Evolutionary conservation across 768 basidiomycete genomes (phyloP).

Genomic region (Suillus weaverae): DNA sequence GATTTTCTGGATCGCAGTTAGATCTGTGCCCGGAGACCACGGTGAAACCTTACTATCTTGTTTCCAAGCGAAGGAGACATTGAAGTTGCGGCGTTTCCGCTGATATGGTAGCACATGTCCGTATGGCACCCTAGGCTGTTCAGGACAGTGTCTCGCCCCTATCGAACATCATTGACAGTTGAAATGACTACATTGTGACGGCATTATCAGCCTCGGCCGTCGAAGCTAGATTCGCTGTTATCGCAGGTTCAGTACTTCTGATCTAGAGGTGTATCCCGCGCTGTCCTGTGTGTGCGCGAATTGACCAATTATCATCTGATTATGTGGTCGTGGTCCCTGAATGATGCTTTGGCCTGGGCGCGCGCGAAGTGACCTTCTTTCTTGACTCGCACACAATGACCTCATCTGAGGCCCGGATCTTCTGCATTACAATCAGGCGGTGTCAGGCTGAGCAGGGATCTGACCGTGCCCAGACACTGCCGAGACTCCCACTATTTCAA

Average conservation of each 20-base stretch:
- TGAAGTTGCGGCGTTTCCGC: too few species aligned
- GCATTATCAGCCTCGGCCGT: neutral
- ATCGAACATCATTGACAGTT: neutral
- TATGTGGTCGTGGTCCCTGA: neutral
- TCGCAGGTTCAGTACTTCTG: neutral
- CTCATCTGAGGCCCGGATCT: neutral
- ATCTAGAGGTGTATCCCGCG: neutral
- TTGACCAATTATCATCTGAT: neutral
- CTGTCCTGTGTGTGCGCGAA: neutral
- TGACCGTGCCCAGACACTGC: neutral
- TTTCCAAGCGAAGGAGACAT: neutral
- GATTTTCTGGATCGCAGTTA: neutral
- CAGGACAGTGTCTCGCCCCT: neutral
- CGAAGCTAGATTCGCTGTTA: neutral
- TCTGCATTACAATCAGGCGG: neutral
- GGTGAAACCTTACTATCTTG: neutral
- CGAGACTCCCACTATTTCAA: neutral
- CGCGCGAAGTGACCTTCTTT: neutral
- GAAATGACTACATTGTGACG: neutral
- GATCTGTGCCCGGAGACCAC: too few species aligned
- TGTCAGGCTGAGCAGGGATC: neutral
- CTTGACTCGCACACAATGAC: neutral
- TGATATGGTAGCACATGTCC: neutral
- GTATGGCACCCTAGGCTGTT: neutral
- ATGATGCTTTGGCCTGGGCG: neutral